Evolutionary conservation across 768 basidiomycete species (phyloP).

Genomic region (Trametes coccinea): DNA sequence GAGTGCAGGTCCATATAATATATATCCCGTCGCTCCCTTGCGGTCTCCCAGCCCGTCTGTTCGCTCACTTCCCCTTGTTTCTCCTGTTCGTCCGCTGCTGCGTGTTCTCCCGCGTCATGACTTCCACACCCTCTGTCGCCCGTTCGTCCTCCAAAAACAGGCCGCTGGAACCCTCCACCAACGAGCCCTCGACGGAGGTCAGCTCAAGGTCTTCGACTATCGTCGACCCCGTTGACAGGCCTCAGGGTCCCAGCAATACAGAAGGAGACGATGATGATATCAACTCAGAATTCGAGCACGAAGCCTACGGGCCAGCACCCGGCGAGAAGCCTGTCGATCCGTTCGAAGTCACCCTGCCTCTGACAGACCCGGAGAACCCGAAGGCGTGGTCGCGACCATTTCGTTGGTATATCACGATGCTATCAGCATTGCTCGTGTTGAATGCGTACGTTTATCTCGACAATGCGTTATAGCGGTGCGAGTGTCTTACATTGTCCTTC

Average conservation of each 20-base stretch:
- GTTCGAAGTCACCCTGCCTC: slow-evolving; percentile 28
- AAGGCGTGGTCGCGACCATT: slow-evolving; percentile 24
- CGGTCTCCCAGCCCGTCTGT: background rate
- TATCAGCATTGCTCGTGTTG: slow-evolving; percentile 27
- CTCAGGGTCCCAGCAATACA: background rate
- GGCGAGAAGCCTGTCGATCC: slow-evolving; percentile 30
- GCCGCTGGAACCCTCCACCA: background rate
- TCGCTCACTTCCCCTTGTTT: background rate
- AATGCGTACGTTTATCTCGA: slow-evolving; percentile 40
- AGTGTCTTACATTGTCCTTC: slow-evolving; percentile 37
- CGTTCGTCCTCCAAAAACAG: background rate
- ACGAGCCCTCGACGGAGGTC: background rate
- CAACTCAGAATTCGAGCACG: slow-evolving; percentile 25
- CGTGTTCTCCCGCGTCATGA: background rate
- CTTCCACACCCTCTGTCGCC: background rate
- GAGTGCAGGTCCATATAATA: background rate
- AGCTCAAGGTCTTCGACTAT: slow-evolving; percentile 22
- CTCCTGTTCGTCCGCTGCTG: background rate
- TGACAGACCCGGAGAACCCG: slow-evolving; percentile 28
- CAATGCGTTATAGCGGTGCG: slow-evolving; percentile 33
- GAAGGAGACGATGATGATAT: slow-evolving; percentile 19
- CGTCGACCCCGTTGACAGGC: slow-evolving; percentile 8
- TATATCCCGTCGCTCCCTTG: background rate
- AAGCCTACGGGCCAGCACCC: slow-evolving; percentile 27
- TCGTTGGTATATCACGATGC: slow-evolving; percentile 31